Base-by-base conservation (phyloP, 176 grass and related monocot genomes). In the Aegilops longissima region DNA sequence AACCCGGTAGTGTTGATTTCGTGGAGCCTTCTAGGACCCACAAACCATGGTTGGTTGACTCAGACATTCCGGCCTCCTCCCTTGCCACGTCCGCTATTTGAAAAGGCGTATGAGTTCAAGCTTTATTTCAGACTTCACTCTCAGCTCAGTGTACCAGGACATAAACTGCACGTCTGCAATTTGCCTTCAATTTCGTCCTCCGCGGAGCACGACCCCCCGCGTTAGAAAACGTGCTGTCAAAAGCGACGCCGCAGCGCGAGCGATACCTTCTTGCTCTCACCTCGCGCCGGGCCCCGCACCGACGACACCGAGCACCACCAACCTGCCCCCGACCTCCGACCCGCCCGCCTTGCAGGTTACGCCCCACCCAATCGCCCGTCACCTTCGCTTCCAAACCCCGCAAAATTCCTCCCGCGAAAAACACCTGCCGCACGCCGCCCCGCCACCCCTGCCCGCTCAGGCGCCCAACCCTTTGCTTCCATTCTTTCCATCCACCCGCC, bases 401-500 rank as follows among this genome's bases (percentile, higher is more conserved):
- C 95, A 89, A 97, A 83, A 76, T 52, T 42, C 73, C 82, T 78
- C 68, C 63, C 86, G 66, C 75, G 65, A 49, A 17, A 80, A 86
- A 73, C 86, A 88, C 85, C 66, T 83, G 79, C 83, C 82, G 86
- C 88, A 90, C 65, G 58, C 83, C 68, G 83, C 66, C 61, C 34
- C 62, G 71, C 86, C 66, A 6, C 45, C 76, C 13, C 82, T 24
- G 8, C n/a, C 36, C 77, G 49, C 56, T 66, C 73, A 18, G 83
- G 83, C 86, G 88, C 29, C 88, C 70, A 90, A 77, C 62, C 84
- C 89, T 89, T 96, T 96, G 97, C 94, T 98, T 98, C 92, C 85
- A 89, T 96, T 98, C 61, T 96, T 91, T 93, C 92, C 94, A 86
- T 96, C 94, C 82, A 96, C 86, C 97, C 77, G 89, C 86, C 94